Evolutionary conservation across 805 yeast species (phyloP).

Genomic region (Pichia thaimueangensis): DNA sequence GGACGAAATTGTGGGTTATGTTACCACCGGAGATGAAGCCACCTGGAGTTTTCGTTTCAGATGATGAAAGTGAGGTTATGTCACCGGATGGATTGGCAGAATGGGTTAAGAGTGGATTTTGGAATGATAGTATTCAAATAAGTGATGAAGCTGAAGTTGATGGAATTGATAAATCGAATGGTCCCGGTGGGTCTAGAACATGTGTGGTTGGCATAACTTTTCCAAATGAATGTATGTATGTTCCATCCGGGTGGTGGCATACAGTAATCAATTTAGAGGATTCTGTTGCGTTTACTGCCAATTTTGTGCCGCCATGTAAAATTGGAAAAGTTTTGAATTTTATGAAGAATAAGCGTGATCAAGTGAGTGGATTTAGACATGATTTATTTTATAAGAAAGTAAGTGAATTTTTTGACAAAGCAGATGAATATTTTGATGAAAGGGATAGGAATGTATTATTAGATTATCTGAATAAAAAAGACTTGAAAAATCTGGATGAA

Average conservation of each 20-base stretch:
- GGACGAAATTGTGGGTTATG: conserved; percentile 84
- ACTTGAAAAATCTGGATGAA: conserved; percentile 36
- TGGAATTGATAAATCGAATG: conserved; percentile 12
- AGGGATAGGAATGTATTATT: conserved; percentile 10
- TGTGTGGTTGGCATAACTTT: conserved; percentile 68
- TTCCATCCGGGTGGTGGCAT: conserved; percentile 99
- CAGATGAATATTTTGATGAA: conserved; percentile 13
- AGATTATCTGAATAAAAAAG: conserved; percentile 10
- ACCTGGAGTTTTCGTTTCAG: conserved; percentile 79
- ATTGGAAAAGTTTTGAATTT: conserved; percentile 60
- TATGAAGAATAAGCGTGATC: conserved; percentile 58
- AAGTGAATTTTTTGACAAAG: conserved; percentile 23
- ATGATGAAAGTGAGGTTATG: conserved; percentile 80
- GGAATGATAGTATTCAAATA: conserved; percentile 55
- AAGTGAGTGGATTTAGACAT: conserved; percentile 74
- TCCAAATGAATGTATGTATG: conserved; percentile 81
- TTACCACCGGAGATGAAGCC: conserved; percentile 70
- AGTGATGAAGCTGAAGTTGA: conserved; percentile 30
- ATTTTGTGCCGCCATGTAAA: conserved; percentile 68
- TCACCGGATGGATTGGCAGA: conserved; percentile 90
- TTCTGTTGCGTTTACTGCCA: conserved; percentile 82
- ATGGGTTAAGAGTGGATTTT: conserved; percentile 81
- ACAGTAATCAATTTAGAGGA: conserved; percentile 79
- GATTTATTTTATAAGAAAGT: conserved; percentile 39
- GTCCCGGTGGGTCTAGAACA: conserved; percentile 22